Conservation (phyloP, 257 asterid species). For the Fraxinus excelsior region DNA sequence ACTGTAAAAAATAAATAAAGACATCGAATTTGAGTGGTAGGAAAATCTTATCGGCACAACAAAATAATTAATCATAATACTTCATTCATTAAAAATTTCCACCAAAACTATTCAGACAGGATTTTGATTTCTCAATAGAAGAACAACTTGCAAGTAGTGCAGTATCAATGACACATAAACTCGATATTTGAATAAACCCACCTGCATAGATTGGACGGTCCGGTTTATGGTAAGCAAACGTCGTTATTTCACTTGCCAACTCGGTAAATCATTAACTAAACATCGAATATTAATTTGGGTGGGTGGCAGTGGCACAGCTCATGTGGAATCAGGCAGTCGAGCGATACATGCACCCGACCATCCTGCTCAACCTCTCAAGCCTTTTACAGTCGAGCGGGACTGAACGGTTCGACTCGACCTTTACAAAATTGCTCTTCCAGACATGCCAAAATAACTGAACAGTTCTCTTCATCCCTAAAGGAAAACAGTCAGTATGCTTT, state of each 20-base stretch:
- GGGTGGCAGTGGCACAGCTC: too few relatives aligned
- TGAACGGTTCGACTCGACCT: background rate
- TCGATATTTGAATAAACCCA: too few relatives aligned
- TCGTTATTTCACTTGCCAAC: too few relatives aligned
- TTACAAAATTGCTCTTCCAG: background rate
- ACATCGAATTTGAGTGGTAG: background rate
- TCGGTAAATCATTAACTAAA: background rate
- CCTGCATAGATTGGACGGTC: too few relatives aligned
- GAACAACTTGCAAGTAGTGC: too few relatives aligned
- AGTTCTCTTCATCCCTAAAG: slow-evolving; percentile 30
- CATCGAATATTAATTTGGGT: background rate
- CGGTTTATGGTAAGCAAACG: too few relatives aligned
- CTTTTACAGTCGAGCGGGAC: background rate
- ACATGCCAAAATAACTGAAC: background rate
- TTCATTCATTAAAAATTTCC: background rate
- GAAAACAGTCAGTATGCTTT: slow-evolving; percentile 28
- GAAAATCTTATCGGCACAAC: background rate
- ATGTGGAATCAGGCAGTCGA: too few relatives aligned
- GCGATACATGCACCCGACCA: too few relatives aligned
- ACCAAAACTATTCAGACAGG: background rate
- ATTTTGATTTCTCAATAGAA: too few relatives aligned
- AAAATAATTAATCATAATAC: background rate
- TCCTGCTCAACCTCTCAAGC: too few relatives aligned
- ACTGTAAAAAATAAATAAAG: background rate
- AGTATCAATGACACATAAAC: too few relatives aligned